Percentiles rank a stretch among this genome's conserved stretches.
Evolutionary conservation across 371 early-diverging fungal genomes (phyloP).

Genomic region (Rhizopus stolonifer): DNA sequence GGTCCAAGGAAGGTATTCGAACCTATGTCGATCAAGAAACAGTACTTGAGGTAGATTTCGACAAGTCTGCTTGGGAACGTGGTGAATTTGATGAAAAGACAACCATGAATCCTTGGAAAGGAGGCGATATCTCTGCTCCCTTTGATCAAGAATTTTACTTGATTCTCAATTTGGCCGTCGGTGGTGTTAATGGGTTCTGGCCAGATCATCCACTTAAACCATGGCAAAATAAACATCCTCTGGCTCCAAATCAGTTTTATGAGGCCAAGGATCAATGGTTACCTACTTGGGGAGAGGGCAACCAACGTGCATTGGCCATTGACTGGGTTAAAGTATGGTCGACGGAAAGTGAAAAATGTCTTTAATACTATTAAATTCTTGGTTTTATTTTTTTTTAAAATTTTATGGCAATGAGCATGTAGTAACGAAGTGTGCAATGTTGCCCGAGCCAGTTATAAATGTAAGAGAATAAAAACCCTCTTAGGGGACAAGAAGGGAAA

Average conservation of each 20-base stretch:
- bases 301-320: slow-evolving; percentile 54
- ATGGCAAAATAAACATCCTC: slow-evolving; percentile 51
- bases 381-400: background rate
- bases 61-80: slow-evolving; percentile 44
- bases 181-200: slow-evolving; percentile 65
- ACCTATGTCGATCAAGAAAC: slow-evolving; percentile 62
- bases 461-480: too few relatives aligned
- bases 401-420: too few relatives aligned
- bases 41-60: slow-evolving; percentile 58
- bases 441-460: too few relatives aligned
- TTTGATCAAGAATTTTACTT: slow-evolving; percentile 69
- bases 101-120: slow-evolving; percentile 57
- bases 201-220: slow-evolving; percentile 57
- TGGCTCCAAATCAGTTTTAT: slow-evolving; percentile 55
- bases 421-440: too few relatives aligned
- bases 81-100: slow-evolving; percentile 44
- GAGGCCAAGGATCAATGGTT: slow-evolving; percentile 50
- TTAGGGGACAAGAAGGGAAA: too few relatives aligned
- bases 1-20: slow-evolving; percentile 58
- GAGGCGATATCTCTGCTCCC: slow-evolving; percentile 53
- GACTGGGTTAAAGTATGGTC: slow-evolving; percentile 60
- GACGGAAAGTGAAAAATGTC: slow-evolving; percentile 17
- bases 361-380: background rate
- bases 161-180: slow-evolving; percentile 71
- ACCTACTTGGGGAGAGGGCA: slow-evolving; percentile 54